Conservation (phyloP, 2,329 filamentous ascomycete species). For the Microsporum audouinii region DNA sequence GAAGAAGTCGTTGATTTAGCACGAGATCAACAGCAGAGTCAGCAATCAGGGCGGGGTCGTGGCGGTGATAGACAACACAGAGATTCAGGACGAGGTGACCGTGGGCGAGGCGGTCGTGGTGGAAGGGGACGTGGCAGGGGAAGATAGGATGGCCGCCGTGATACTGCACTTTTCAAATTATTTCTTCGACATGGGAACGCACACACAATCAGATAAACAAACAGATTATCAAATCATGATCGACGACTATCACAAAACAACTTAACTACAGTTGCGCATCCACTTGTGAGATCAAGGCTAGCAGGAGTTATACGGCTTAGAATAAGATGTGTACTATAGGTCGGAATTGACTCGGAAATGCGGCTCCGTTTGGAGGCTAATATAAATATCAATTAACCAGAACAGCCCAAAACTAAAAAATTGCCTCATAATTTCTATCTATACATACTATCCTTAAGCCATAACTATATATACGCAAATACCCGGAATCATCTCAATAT, state of each 20-base stretch:
- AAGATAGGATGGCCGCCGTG: slow-evolving; percentile 11
- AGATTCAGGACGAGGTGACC: slow-evolving; percentile 29
- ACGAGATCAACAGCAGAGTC: slow-evolving; percentile 78
- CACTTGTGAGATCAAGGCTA: not conserved
- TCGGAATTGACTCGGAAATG: not conserved
- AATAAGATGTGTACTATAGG: slow-evolving; percentile 1
- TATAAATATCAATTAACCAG: not conserved
- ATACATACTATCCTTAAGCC: not conserved
- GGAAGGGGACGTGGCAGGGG: slow-evolving; percentile 34
- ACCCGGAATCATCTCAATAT: not conserved
- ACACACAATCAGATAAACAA: not conserved
- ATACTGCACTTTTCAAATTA: not conserved
- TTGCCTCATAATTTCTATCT: not conserved
- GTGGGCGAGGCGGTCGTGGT: slow-evolving; percentile 30
- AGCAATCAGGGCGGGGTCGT: slow-evolving; percentile 40
- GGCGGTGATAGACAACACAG: slow-evolving; percentile 28
- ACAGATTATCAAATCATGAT: not conserved
- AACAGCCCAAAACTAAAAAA: not conserved
- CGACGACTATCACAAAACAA: not conserved
- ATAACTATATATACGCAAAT: not conserved
- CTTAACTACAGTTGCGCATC: not conserved
- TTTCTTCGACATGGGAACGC: not conserved
- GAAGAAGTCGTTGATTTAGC: slow-evolving; percentile 94
- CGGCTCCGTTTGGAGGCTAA: not conserved
- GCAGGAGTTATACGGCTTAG: slow-evolving; percentile 3